Base-by-base conservation (phyloP, 768 basidiomycete species). In the Cantharellus anzutake region DNA sequence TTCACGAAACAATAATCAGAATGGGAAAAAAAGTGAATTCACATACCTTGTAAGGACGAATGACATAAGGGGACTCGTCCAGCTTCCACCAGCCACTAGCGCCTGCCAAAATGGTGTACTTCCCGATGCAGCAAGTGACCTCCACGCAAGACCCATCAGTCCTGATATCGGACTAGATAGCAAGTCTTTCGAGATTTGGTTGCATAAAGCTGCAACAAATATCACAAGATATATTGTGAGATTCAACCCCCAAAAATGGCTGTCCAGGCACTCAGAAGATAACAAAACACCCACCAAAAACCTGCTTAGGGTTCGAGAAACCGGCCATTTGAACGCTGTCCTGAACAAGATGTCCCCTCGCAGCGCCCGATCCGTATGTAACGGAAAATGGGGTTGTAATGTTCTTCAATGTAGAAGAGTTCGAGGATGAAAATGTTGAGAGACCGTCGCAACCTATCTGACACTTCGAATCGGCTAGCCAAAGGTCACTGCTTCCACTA, bases 301-400 rank as follows among this genome's bases (percentile, higher is more conserved):
- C 72, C 69, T 98, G 94, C 44, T 80, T 77, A 3, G 74, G 66
- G 4, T 97, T 84, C 34, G 79, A 77, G 69, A 93, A 94, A 1
- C 91, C 93, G 0, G 84, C 93, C 80, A 97, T 85, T 67, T 87
- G 80, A 4, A 98, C 81, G 5, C 76, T 73, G 64, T 98, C 96
- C 42, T 73, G 63, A 2, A 74, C 88, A 5, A 96, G 78, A 3
- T 70, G 65, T 0, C 96, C 96, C 0, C 72, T 67, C 0, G 85
- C 94, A 56, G 74, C 70, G 3, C 93, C 96, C 50, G 80, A 84
- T 35, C 90, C 92, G 64, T 96, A 97, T 4, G 77, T 75, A 59
- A 94, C 84, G 16, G 69, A 66, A 69, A 97, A 94, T 0, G 74
- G 42, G 0, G 73, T 69, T n/a, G 77, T 74, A 2, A 73, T 65